A percentile compares a stretch with the other conserved stretches of the same genome.
Evolutionary conservation across 2,329 filamentous ascomycete species (phyloP).

Genomic region (Colletotrichum sp.): DNA sequence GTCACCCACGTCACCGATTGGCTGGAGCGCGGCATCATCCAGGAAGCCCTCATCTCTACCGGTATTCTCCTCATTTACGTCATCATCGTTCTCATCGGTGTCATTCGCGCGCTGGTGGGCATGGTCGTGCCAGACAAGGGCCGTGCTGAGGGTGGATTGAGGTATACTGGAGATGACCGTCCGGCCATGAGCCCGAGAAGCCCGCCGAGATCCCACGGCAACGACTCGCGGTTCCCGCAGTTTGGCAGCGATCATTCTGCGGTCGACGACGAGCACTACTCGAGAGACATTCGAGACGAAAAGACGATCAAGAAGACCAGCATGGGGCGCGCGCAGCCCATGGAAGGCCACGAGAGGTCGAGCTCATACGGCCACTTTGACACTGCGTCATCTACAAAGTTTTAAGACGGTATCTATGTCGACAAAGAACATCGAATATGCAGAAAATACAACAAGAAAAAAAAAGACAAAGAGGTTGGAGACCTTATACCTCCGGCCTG

Average conservation of each 20-base stretch:
- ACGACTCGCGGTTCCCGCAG: slow-evolving; percentile 15
- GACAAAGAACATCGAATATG: neutral
- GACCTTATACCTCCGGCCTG: slow-evolving; percentile 17
- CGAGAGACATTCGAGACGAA: slow-evolving; percentile 29
- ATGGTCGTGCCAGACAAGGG: slow-evolving; percentile 65
- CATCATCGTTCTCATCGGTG: slow-evolving; percentile 75
- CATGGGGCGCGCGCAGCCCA: slow-evolving; percentile 25
- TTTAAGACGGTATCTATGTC: neutral
- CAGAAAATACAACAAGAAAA: neutral
- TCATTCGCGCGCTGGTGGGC: slow-evolving; percentile 68
- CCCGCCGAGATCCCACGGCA: slow-evolving; percentile 20
- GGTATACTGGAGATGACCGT: slow-evolving; percentile 35
- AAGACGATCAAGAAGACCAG: slow-evolving; percentile 23
- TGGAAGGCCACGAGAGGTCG: slow-evolving; percentile 34
- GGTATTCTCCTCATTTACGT: slow-evolving; percentile 79
- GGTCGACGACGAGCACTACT: slow-evolving; percentile 23
- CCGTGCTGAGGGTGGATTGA: slow-evolving; percentile 63
- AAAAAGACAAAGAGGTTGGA: neutral
- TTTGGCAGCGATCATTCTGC: slow-evolving; percentile 17
- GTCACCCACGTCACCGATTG: slow-evolving; percentile 72
- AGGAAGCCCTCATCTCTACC: slow-evolving; percentile 81
- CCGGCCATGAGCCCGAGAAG: slow-evolving; percentile 29
- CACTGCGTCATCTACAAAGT: slow-evolving; percentile 14
- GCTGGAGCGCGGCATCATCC: slow-evolving; percentile 70
- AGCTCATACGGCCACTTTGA: slow-evolving; percentile 41